Base-by-base conservation (phyloP, 768 basidiomycete genomes). In the Suillus paluster region DNA sequence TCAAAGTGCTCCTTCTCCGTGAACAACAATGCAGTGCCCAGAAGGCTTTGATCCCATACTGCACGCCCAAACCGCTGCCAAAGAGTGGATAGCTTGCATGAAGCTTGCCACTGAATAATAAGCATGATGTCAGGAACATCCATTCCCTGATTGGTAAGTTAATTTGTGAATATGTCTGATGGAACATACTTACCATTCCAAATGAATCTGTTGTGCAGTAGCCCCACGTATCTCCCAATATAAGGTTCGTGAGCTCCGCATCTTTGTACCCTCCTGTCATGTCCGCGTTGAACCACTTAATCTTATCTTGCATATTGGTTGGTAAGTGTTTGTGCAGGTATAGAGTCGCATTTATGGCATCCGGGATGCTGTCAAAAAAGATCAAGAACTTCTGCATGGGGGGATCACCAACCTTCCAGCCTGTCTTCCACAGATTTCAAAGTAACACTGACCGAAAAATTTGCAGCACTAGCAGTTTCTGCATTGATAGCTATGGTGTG, bases 51-150 rank as follows among this genome's bases (percentile, higher is more conserved):
- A 38, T 65, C 59, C 4, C 65, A 42, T 5, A 59, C 78, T 3
- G 63, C 77, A 17, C 70, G 68, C 0, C 78, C 78, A 58, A 77
- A 70, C 1, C 72, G 63, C 58, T 80, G 77, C 75, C 72, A 74
- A 3, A 79, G 59, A 0, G 69, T 70, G 11, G 41, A 5, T 1
- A 78, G 36, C 21, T 63, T 58, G 55, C 70, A 73, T 5, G 69
- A 69, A 0, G 66, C 73, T 39, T 61, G 53, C 68, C 68, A 80
- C 48, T 80, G 79, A 3, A 79, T 66, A 11, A 80, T 71, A 14
- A 80, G 56, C 10, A 63, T 34, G 15, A 81, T 74, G 54, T 73
- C 71, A 0, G 75, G 60, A 1, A 79, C 19, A 45, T n/a, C n/a
- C n/a, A n/a, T n/a, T n/a, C n/a, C n/a, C n/a, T n/a, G n/a, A n/a